Base-by-base conservation (phyloP, 73 alveolate genomes). In the Tetrahymena thermophila region DNA sequence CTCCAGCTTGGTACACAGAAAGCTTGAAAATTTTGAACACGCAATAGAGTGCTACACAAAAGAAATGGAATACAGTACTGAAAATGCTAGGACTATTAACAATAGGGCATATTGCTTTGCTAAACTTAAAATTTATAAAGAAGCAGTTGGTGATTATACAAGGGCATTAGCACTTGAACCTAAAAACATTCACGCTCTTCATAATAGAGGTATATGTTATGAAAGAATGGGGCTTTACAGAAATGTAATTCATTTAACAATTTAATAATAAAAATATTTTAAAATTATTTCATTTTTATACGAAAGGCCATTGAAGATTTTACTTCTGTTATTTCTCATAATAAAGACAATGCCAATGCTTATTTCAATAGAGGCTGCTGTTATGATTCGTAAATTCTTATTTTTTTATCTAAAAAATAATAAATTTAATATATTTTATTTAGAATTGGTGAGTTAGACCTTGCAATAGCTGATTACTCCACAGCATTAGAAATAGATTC, bases 351-450 rank as follows among this genome's bases (percentile, higher is more conserved):
- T 94, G 99, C 99, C 13, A 99, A 99, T 97, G 99, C 99, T 10
- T 99, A 98, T 96, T 98, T 99, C 96, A 99, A 99, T 96, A 96
- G 99, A 94, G 99, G 99, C 28, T 99, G 99, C 94, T 99, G 99
- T 84, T 99, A 98, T 95, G 99, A 99, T 95, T 98, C 93, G 96
- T 93, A 95, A 43, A 38, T 96, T 55, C 96, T 96, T 35, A 11
- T 17, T 21, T 71, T n/a, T 71, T 28, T 28, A 7, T 0, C 17
- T 11, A 19, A 17, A 31, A n/a, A 71, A 5, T n/a, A 3, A 1
- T 25, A 71, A 19, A 28, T 71, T 71, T 85, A 28, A 42, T 37
- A 34, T 93, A 16, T 42, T 34, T 16, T 56, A 35, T 34, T 8
- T 42, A 85, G 96, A 42, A 96, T 98, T 71, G 99, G 99, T 28